Evolutionary conservation across 2,329 filamentous ascomycete species (phyloP), one percentile per base, ranked within the genome.

Genomic region (Colletotrichum graminicola): DNA sequence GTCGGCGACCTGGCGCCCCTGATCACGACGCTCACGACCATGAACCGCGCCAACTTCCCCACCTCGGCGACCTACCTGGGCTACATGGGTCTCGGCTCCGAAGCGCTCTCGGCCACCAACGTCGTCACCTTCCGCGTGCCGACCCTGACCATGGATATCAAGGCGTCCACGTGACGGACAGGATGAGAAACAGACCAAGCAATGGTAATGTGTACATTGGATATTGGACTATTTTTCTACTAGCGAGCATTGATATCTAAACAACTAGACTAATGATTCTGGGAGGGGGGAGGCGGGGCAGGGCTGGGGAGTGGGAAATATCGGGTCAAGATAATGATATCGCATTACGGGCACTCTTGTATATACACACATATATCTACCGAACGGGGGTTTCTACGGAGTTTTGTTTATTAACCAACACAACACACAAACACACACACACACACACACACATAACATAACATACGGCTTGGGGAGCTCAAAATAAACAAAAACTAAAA

Each of bases 71-170:
- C 86, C 74, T 88, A 87, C 75, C 76, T 89, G 23, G 87, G 86
- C 26, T 85, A 87, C 73, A 79, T 88, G 74, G 81, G 81, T 56
- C 85, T 89, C 73, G 87, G 87, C 29, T 83, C 84, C 18, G 87
- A 89, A 75, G 81, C 85, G 0, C 86, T 85, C 76, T 83, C 78
- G 7, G 79, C 82, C 10, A 67, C 76, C 32, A 74, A 76, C 5
- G 83, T 82, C 49, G 85, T 88, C 62, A 89, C 87, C 1, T 87
- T 89, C 73, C 78, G 78, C 43, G 85, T 86, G 3, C 78, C 80
- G 11, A 69, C 75, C 29, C 73, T 84, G 49, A 77, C 80, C 36
- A 80, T 84, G 73, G 78, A 83, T 52, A 76, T 71, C 47, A 61
- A 70, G 62, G 57, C 43, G 49, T 62, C 56, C 6, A 16, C 32